phyloP scores from a whole-genome alignment of 192 early-diverging fungal species.

The Ambispora gerdemannii region DNA sequence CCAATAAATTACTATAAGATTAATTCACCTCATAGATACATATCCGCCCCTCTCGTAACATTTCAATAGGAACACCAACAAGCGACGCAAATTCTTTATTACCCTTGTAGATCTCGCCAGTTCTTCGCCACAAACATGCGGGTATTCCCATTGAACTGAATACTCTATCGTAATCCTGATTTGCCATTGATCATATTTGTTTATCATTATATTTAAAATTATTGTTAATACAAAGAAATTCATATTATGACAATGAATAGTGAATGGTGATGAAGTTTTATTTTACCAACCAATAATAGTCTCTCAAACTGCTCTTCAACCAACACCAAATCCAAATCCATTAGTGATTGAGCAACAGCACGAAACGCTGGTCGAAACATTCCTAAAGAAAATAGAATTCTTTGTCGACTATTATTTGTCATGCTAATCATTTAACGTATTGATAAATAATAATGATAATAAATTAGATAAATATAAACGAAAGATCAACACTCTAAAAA shows the following conservation, averaged over 20 bases:
- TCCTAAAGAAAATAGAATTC: constrained; percentile 86
- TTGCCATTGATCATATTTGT: too few relatives aligned
- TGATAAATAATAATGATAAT: constrained; percentile 5
- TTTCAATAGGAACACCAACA: constrained; percentile 78
- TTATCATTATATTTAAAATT: too few relatives aligned
- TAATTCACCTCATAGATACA: constrained; percentile 46
- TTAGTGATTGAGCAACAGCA: constrained; percentile 80
- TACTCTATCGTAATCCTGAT: constrained; percentile 92
- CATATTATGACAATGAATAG: too few relatives aligned
- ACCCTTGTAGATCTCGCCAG: constrained; percentile 94
- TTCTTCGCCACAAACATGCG: constrained; percentile 92
- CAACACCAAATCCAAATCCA: constrained; percentile 90
- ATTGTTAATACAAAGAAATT: too few relatives aligned
- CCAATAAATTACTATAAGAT: neutral
- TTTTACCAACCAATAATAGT: constrained; percentile 62
- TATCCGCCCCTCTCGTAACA: constrained; percentile 66
- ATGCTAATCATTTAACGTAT: constrained; percentile 47
- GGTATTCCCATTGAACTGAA: constrained; percentile 95
- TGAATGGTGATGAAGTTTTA: too few relatives aligned
- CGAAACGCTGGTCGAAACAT: constrained; percentile 88
- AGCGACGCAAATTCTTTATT: constrained; percentile 93
- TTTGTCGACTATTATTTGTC: constrained; percentile 62
- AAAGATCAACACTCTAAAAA: too few relatives aligned
- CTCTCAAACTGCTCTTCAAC: constrained; percentile 97
- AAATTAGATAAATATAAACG: constrained; percentile 2